A percentile compares a stretch with the other conserved stretches of the same genome.
These are phyloP conservation scores for Byssothecium circinans DNA, from an alignment of 2,329 filamentous ascomycete genomes.

Conservation along the genomic window DNA sequence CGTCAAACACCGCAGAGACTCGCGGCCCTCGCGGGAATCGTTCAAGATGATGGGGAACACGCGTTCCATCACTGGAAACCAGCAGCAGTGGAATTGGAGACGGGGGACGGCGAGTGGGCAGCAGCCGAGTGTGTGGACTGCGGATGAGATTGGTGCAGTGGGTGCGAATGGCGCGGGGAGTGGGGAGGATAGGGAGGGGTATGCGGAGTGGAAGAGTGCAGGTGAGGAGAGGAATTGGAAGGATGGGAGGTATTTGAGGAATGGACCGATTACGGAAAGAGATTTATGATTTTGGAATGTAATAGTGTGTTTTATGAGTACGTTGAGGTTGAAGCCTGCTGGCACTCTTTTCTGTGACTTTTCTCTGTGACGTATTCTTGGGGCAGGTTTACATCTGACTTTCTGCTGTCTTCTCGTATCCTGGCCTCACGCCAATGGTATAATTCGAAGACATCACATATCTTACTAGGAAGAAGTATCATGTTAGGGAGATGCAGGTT, in stretches of 20 bases:
- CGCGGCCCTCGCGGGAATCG: neutral
- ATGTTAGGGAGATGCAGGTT: no score
- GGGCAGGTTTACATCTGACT: no score
- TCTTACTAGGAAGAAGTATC: no score
- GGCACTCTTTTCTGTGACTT: no score
- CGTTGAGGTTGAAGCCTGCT: no score
- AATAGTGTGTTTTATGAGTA: no score
- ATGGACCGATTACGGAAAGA: neutral
- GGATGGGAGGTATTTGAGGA: neutral
- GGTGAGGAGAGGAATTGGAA: neutral
- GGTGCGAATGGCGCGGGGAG: neutral
- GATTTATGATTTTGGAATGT: neutral
- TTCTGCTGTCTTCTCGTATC: no score
- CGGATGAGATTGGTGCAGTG: neutral
- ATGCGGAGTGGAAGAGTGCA: neutral
- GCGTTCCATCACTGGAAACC: neutral
- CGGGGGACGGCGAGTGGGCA: neutral
- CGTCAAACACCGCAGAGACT: conserved; percentile 1
- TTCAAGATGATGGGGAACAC: neutral
- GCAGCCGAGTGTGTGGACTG: neutral
- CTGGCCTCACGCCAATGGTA: no score
- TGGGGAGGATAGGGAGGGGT: neutral
- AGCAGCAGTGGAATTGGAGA: neutral
- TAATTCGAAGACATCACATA: no score
- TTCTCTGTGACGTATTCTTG: no score